Base-by-base conservation (phyloP, 345 rosid species). In the Clarkia xantiana region DNA sequence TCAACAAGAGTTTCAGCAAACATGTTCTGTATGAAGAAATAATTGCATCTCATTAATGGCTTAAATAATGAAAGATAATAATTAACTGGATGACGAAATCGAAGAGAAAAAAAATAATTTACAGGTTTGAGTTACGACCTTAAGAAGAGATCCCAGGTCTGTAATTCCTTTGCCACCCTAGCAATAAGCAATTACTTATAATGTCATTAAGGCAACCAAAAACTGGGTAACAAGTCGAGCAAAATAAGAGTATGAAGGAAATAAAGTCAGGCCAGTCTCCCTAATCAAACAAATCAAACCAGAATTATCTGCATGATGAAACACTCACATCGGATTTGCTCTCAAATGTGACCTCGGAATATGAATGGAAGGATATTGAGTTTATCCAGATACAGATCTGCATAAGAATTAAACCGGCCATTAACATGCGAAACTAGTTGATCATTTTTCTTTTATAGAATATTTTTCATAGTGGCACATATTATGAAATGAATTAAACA, bases 151-250 rank as follows among this genome's bases (percentile, higher is more conserved):
- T 63, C 77, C 81, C 59, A 91, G 71, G 53, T 91, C 94, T 0
- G 96, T 86, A 49, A 86, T 67, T 44, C 96, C 96, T 69, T 91
- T 86, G 52, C 80, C 96, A 47, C 83, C 84, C 96, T 85, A 67
- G 10, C 68, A 18, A 40, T 12, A 65, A 47, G 14, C 36, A 49
- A 50, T 17, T 34, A 44, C 43, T 47, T 54, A 6, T 44, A 56
- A 23, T 25, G 53, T 3, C 54, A 55, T 19, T 55, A 56, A 19
- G 41, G 42, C 52, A 44, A 47, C 47, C 15, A 14, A 54, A 40
- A 17, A 64, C 4, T 11, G 9, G 47, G 15, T 43, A 11, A 17
- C 54, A 49, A 51, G n/a, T 25, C 14, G 8, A 22, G 12, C 8
- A 44, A 53, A 8, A 10, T 36, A 34, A 12, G 40, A 8, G n/a